A percentile compares a stretch with the other conserved stretches of the same genome.
phyloP scores from a whole-genome alignment of 2,329 filamentous ascomycete genomes.

The Pyricularia sp. region DNA sequence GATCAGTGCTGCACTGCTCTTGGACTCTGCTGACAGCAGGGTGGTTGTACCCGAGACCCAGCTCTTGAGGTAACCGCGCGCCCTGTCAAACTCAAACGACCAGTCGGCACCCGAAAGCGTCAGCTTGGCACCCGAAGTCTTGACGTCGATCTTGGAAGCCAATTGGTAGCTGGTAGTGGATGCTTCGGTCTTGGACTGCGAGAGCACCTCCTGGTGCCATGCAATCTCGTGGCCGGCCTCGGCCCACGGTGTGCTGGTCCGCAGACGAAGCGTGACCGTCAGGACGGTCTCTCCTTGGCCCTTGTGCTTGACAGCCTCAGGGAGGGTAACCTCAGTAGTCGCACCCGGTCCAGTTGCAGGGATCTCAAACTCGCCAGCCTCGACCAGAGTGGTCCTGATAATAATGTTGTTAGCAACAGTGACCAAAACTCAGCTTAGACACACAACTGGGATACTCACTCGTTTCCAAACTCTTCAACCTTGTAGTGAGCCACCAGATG shows the following conservation, averaged over 20 bases:
- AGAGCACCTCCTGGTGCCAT: conserved; percentile 39
- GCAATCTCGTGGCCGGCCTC: conserved; percentile 42
- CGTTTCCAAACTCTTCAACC: conserved; percentile 29
- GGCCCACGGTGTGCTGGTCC: conserved; percentile 38
- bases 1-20: conserved; percentile 24
- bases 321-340: conserved; percentile 22
- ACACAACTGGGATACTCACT: conserved; percentile 20
- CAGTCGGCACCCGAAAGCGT: conserved; percentile 23
- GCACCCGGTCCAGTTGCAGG: conserved; percentile 30
- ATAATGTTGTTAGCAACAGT: neutral
- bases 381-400: conserved; percentile 14
- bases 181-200: conserved; percentile 14
- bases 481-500: conserved; percentile 33
- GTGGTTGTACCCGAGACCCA: conserved; percentile 27
- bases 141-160: conserved; percentile 11
- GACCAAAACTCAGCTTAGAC: conserved; percentile 8
- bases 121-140: conserved; percentile 15
- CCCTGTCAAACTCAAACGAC: conserved; percentile 32
- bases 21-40: conserved; percentile 25
- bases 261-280: conserved; percentile 33
- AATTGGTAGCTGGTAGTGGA: conserved; percentile 8
- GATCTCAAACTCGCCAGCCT: conserved; percentile 27
- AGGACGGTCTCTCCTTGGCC: conserved; percentile 31
- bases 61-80: conserved; percentile 29
- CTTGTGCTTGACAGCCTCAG: conserved; percentile 17